phyloP scores from a whole-genome alignment of 139 green algal species.

The Pycnococcus provasolii region DNA sequence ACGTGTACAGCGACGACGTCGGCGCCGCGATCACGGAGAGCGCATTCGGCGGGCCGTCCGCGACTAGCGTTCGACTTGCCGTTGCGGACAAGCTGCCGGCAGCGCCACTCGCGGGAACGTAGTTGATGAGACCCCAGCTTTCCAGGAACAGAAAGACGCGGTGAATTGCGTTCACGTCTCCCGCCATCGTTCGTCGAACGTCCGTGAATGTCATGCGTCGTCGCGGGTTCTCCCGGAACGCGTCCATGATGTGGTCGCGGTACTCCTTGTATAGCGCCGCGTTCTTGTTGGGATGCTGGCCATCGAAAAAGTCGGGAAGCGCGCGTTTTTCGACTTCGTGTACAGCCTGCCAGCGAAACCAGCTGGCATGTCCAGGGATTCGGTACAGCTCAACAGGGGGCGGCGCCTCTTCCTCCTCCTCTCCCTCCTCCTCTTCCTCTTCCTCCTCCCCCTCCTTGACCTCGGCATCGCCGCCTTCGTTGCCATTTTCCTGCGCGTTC shows the following conservation, averaged over 20 bases:
- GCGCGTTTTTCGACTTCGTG: slow-evolving; percentile 45
- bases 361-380: slow-evolving; percentile 49
- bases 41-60: background rate
- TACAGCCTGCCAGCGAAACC: slow-evolving; percentile 59
- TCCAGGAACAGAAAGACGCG: slow-evolving; percentile 66
- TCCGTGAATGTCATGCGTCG: slow-evolving; percentile 52
- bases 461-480: slow-evolving; percentile 2
- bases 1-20: background rate
- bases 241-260: slow-evolving; percentile 58
- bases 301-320: slow-evolving; percentile 59
- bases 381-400: slow-evolving; percentile 35
- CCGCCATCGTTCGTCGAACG: slow-evolving; percentile 34
- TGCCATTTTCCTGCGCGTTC: background rate
- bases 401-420: background rate
- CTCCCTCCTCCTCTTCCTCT: slow-evolving; percentile 25
- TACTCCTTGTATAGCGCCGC: slow-evolving; percentile 45
- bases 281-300: slow-evolving; percentile 26
- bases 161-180: slow-evolving; percentile 49
- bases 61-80: background rate
- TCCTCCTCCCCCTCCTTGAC: background rate
- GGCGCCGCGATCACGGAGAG: no score
- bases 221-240: slow-evolving; percentile 47
- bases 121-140: slow-evolving; percentile 84
- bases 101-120: background rate
- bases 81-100: background rate